Evolutionary conservation across 352 stramenopile genomes (phyloP), one percentile per base, ranked within the genome.

Genomic region (Phytophthora syringae): DNA sequence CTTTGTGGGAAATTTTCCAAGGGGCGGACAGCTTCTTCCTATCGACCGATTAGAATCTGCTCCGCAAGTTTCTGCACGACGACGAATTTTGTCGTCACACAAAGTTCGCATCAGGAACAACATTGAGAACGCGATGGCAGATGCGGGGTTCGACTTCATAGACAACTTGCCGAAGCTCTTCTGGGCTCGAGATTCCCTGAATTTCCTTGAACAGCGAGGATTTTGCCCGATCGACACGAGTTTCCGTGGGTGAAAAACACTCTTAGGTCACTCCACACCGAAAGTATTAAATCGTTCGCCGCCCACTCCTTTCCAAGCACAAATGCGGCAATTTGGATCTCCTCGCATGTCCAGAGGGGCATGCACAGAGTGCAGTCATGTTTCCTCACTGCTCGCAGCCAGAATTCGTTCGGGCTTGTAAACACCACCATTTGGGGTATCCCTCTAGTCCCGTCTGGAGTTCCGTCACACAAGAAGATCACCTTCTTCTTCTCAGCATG

Each of bases 381-480:
- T 34, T 50, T 51, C 5, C 28, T 25, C 15, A 51, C 18, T 18
- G 22, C 12, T 28, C 30, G 39, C 37, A 60, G 13, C 52, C 52
- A 60, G 12, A 34, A 11, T 16, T 43, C 20, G 37, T 60, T 13
- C 2, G 37, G 39, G 18, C 39, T 50, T 28, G 52, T n/a, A n/a
- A n/a, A n/a, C n/a, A n/a, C n/a, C n/a, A n/a, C n/a, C n/a, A n/a
- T n/a, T n/a, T n/a, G n/a, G n/a, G n/a, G n/a, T 42, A 25, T 34
- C 1, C 9, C 16, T 5, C 18, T 37, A 32, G 22, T 3, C 7
- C 10, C 15, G 5, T 49, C 5, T 15, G 52, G 52, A 20, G 52
- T 20, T 39, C 25, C 52, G 32, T 60, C 39, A 2, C 37, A 60
- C 37, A 60, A 30, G 39, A 42, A 51, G 10, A 60, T 15, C 24